Evolutionary conservation across 2,329 filamentous ascomycete species (phyloP).

Genomic region (Coniochaeta pulveracea): DNA sequence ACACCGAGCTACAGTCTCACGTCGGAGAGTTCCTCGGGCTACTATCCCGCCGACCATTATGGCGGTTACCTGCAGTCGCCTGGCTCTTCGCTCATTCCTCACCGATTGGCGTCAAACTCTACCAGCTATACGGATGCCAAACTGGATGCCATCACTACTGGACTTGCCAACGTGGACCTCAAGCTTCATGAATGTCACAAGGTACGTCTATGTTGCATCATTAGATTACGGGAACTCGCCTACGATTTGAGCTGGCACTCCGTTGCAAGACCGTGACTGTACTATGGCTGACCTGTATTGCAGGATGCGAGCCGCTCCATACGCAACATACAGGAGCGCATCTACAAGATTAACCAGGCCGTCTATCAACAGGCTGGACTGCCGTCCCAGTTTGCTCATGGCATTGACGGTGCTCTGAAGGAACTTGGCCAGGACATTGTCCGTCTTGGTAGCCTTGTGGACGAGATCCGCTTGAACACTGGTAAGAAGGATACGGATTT

Average conservation of each 20-base stretch:
- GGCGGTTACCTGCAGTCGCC: too few species aligned
- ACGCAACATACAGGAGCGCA: not conserved
- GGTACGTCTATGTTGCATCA: not conserved
- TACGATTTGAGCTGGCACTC: too few species aligned
- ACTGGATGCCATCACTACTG: not conserved
- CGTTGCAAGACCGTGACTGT: too few species aligned
- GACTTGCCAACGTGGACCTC: not conserved
- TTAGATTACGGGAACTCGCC: too few species aligned
- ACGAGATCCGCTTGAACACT: not conserved
- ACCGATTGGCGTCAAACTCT: too few species aligned
- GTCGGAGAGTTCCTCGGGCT: conserved; percentile 2
- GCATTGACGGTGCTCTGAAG: conserved; percentile 2
- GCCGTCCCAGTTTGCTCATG: not conserved
- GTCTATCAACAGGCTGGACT: not conserved
- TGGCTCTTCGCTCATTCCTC: too few species aligned
- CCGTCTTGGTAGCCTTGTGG: not conserved
- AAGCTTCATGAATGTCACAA: conserved; percentile 1
- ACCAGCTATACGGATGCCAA: too few species aligned
- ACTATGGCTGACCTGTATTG: too few species aligned
- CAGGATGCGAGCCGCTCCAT: conserved; percentile 1
- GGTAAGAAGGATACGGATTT: conserved; percentile 1
- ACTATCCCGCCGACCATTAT: not conserved
- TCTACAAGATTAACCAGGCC: not conserved
- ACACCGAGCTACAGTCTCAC: not conserved
- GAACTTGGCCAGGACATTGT: not conserved